phyloP scores from a whole-genome alignment of 139 green algal species.

The Coelastrella sp. region DNA sequence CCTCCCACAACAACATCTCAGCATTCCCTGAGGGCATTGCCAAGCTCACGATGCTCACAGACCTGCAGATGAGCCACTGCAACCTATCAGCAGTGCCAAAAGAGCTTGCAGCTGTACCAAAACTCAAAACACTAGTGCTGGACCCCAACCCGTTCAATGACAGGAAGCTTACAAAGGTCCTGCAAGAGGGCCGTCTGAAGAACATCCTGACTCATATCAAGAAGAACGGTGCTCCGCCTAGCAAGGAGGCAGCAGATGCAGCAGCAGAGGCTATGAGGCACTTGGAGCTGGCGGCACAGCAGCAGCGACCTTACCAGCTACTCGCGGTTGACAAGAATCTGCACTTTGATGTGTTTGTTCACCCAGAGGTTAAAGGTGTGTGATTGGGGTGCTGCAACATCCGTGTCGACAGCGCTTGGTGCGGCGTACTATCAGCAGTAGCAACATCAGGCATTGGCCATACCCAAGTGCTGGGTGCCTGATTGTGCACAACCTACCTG shows the following conservation, averaged over 20 bases:
- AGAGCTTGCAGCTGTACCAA: slow-evolving; percentile 9
- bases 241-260: background rate
- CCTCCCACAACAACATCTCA: slow-evolving; percentile 13
- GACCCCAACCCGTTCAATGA: slow-evolving; percentile 44
- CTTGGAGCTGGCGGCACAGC: background rate
- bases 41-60: slow-evolving; percentile 22
- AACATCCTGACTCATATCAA: slow-evolving; percentile 49
- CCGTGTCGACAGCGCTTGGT: no score
- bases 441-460: background rate
- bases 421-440: background rate
- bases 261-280: background rate
- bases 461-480: background rate
- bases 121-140: slow-evolving; percentile 40
- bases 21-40: background rate
- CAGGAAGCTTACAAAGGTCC: slow-evolving; percentile 42
- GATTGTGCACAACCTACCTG: background rate
- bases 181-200: slow-evolving; percentile 42
- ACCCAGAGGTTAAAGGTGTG: slow-evolving; percentile 27
- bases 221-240: slow-evolving; percentile 36
- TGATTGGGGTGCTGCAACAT: background rate
- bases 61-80: slow-evolving; percentile 20
- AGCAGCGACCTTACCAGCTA: background rate
- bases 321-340: background rate
- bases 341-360: slow-evolving; percentile 5
- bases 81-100: background rate